Evolutionary conservation across 2,329 filamentous ascomycete species (phyloP).

Genomic region (Beauveria australis): DNA sequence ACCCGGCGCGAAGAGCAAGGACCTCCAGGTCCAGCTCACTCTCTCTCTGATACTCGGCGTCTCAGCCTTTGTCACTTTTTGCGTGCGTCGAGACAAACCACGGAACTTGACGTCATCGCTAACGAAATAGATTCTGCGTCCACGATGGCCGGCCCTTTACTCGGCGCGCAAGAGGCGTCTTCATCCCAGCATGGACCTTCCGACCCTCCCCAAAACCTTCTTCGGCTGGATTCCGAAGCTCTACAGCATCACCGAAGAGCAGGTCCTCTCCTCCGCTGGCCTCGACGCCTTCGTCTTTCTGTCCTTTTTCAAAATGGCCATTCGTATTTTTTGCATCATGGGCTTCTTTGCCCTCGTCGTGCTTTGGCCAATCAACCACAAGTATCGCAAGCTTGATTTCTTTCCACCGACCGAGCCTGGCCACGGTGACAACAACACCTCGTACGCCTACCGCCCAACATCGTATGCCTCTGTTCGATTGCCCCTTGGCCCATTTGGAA

Average conservation of each 20-base stretch:
- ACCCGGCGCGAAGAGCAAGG: slow-evolving; percentile 23
- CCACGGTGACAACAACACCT: background rate
- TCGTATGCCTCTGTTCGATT: slow-evolving; percentile 13
- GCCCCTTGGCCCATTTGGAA: slow-evolving; percentile 6
- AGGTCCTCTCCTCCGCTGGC: slow-evolving; percentile 82
- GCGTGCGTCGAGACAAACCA: slow-evolving; percentile 40
- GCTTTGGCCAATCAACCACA: slow-evolving; percentile 77
- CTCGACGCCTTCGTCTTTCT: slow-evolving; percentile 95
- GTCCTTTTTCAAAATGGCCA: slow-evolving; percentile 91
- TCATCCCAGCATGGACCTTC: slow-evolving; percentile 52
- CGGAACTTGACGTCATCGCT: background rate
- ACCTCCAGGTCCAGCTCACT: slow-evolving; percentile 57
- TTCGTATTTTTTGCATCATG: slow-evolving; percentile 70
- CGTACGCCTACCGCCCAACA: slow-evolving; percentile 1
- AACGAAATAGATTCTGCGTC: slow-evolving; percentile 60
- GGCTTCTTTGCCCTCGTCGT: slow-evolving; percentile 74
- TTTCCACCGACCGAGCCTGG: background rate
- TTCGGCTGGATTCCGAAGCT: slow-evolving; percentile 90
- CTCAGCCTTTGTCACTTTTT: slow-evolving; percentile 67
- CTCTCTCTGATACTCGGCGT: slow-evolving; percentile 64
- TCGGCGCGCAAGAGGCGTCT: slow-evolving; percentile 76
- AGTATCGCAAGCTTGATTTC: slow-evolving; percentile 34
- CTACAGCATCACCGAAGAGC: slow-evolving; percentile 77
- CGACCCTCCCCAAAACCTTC: slow-evolving; percentile 71
- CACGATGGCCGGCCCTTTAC: slow-evolving; percentile 87